These are phyloP conservation scores for Botrytis elliptica DNA, from an alignment of 2,329 filamentous ascomycete species.

Conservation along the genomic window DNA sequence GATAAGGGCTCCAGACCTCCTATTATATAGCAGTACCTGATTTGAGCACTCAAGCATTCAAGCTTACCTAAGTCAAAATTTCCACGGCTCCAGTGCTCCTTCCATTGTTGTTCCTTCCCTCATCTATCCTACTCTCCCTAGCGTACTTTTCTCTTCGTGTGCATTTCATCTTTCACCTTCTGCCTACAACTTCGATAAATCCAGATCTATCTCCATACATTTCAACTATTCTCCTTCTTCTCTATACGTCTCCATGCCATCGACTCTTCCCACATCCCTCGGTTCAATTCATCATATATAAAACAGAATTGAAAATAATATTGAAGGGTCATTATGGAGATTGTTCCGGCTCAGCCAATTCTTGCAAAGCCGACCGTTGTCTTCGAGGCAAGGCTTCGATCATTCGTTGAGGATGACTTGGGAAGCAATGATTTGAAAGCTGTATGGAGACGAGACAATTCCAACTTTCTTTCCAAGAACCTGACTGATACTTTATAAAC, in stretches of 20 bases:
- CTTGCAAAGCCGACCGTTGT: neutral
- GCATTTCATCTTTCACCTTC: neutral
- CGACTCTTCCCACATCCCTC: neutral
- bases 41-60: neutral
- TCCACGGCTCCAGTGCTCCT: neutral
- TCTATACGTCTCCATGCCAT: neutral
- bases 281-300: neutral
- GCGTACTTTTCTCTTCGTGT: neutral
- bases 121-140: neutral
- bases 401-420: neutral
- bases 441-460: neutral
- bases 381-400: neutral
- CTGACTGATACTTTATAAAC: neutral
- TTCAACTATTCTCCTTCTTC: neutral
- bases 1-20: no score
- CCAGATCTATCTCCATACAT: neutral
- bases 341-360: neutral
- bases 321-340: neutral
- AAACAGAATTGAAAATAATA: neutral
- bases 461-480: neutral
- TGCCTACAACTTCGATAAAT: neutral
- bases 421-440: neutral
- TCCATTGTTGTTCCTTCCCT: neutral
- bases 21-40: no score
- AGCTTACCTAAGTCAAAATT: neutral